Evolutionary conservation across 192 early-diverging fungal species (phyloP), one percentile per base, ranked within the genome.

Genomic region (Linnemannia exigua): DNA sequence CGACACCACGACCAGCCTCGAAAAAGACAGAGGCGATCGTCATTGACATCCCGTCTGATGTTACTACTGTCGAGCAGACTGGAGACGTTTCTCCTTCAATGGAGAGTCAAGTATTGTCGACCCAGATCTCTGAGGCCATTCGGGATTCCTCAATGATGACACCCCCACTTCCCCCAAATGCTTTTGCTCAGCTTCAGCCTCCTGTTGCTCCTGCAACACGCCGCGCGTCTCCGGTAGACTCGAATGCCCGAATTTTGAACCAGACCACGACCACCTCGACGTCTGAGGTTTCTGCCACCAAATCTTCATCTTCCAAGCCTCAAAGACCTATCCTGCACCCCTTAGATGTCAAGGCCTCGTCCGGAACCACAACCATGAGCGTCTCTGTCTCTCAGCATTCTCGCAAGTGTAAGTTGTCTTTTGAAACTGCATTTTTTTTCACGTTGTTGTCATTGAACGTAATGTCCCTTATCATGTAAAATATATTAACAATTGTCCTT

Each of bases 361-460:
- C 84, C 2, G 70, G 78, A 12, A 80, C 70, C 19, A 74, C 78
- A 8, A 16, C 84, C 8, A 80, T 79, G 78, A 80, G 47, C 46
- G 84, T 86, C 31, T 86, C 74, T 47, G 84, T 68, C 14, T 84
- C 82, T 19, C 82, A 74, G 17, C 84, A 86, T 25, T 86, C 84
- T 46, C 84, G 78, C 2, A 76, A 72, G 67, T 74, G 84, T 80
- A 86, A 58, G 75, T 61, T 28, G 4, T 25, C 1, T 22, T 35
- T 48, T 22, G 9, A 25, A 1, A 28, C 22, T 33, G 12, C 5
- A 36, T 33, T 68, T 8, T 11, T 69, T 6, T 69, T 38, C 17
- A 28, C 4, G 12, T 15, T 33, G 12, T 31, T 38, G 11, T 41
- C 16, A 3, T 41, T 16, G 20, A 12, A 3, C 11, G 1, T n/a